phyloP scores from a whole-genome alignment of 2,329 filamentous ascomycete species.

The Ceratocystis colombiana region DNA sequence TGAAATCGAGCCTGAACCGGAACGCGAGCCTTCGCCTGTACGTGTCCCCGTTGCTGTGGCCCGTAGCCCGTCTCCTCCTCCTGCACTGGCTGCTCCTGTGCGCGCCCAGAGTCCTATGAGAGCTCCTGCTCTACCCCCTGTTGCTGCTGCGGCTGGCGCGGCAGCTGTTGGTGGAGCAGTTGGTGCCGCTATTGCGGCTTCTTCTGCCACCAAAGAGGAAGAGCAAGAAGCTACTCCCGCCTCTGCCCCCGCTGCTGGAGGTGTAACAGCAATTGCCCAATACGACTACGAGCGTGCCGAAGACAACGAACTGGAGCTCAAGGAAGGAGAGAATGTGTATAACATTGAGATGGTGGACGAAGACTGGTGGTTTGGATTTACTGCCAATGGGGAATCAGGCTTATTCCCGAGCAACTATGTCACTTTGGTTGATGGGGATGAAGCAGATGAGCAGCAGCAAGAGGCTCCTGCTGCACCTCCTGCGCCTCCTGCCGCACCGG shows the following conservation, averaged over 20 bases:
- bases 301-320: constrained; percentile 87
- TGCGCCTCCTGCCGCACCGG: constrained; percentile 31
- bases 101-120: constrained; percentile 32
- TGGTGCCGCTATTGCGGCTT: not conserved
- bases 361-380: constrained; percentile 98
- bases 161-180: constrained; percentile 21
- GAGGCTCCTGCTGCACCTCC: constrained; percentile 30
- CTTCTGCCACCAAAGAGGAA: not conserved
- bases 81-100: constrained; percentile 28
- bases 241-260: constrained; percentile 34
- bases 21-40: constrained; percentile 61
- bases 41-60: constrained; percentile 77
- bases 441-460: constrained; percentile 38
- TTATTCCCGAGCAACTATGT: constrained; percentile 98
- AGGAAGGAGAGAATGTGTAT: constrained; percentile 76
- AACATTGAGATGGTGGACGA: constrained; percentile 97
- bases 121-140: constrained; percentile 24
- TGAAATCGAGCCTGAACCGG: constrained; percentile 48
- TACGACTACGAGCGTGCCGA: constrained; percentile 98
- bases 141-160: constrained; percentile 22
- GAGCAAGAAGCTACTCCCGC: constrained; percentile 18
- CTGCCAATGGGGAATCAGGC: constrained; percentile 70
- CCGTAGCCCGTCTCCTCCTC: constrained; percentile 41
- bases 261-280: constrained; percentile 66
- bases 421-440: constrained; percentile 58